Base-by-base conservation (phyloP, 352 stramenopile genomes). In the Globisporangium splendens region DNA sequence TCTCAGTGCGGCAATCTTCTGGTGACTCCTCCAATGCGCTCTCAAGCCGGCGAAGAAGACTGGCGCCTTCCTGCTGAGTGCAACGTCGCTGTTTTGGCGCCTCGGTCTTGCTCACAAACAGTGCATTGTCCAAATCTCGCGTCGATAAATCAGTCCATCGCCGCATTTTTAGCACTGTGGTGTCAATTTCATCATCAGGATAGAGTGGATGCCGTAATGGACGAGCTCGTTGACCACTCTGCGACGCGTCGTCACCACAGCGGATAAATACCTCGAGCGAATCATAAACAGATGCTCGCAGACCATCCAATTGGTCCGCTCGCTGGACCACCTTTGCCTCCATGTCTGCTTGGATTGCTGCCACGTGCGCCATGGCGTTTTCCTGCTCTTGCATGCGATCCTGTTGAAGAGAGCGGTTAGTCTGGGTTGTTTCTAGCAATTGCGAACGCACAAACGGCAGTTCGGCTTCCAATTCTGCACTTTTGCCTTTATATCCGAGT, bases 271-370 rank as follows among this genome's bases (percentile, higher is more conserved):
- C 72, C 62, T 89, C 78, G 50, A 75, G 76, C 0, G 75, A 81
- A 53, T 89, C 78, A 43, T 74, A 85, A 2, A 89, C 53, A 2
- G 73, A 85, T 3, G 78, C 78, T 1, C 78, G 71, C 1, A 89
- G 59, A 4, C 76, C 78, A 56, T 89, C 74, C 4, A 89, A 54
- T 44, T 79, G 71, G 31, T 70, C 53, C 52, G 70, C 65, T n/a
- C 55, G 66, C 7, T 44, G 10, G 13, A 52, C 15, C 7, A 78
- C 47, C 28, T 62, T 39, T 4, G 18, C 8, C 50, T 70, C 56
- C 24, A 69, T 38, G 4, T 68, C 69, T 0, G 55, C 43, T 1
- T 62, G 43, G n/a, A 60, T 57, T 4, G 22, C 15, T 24, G 22
- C 50, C n/a, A 59, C 18, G 46, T 68, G 54, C 44, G 41, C 14